Evolutionary conservation across 176 grass and related monocot genomes (phyloP).

Genomic region (Triticum monococcum): DNA sequence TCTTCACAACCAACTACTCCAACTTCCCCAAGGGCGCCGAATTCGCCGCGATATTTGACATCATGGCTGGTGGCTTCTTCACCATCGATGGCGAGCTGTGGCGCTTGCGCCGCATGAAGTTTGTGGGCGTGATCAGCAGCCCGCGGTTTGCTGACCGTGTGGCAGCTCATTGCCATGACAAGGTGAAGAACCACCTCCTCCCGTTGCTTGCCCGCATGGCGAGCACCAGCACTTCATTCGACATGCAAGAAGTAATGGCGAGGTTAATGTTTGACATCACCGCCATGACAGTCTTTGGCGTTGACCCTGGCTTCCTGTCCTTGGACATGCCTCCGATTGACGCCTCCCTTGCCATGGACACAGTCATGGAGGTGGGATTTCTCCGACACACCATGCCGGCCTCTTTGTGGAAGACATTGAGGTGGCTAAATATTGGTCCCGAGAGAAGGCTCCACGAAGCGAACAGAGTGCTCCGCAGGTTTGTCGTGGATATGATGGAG

Average conservation of each 20-base stretch:
- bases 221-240: neutral
- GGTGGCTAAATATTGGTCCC: neutral
- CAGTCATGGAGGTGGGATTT: neutral
- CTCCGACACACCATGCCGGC: neutral
- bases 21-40: neutral
- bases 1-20: neutral
- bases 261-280: neutral
- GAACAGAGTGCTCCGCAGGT: neutral
- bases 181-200: neutral
- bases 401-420: neutral
- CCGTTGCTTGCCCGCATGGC: neutral
- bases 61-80: neutral
- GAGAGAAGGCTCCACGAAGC: neutral
- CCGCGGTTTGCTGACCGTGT: neutral
- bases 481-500: neutral
- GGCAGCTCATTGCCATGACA: neutral
- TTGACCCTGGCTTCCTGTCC: neutral
- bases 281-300: neutral
- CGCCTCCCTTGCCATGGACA: neutral
- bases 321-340: neutral
- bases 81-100: neutral
- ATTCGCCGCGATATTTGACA: neutral
- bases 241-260: neutral
- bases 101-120: neutral
- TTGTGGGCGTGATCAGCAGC: neutral